Percentiles rank a stretch among this genome's conserved stretches.
These are phyloP conservation scores for Botryotinia calthae DNA, from an alignment of 2,329 filamentous ascomycete genomes.

Conservation along the genomic window DNA sequence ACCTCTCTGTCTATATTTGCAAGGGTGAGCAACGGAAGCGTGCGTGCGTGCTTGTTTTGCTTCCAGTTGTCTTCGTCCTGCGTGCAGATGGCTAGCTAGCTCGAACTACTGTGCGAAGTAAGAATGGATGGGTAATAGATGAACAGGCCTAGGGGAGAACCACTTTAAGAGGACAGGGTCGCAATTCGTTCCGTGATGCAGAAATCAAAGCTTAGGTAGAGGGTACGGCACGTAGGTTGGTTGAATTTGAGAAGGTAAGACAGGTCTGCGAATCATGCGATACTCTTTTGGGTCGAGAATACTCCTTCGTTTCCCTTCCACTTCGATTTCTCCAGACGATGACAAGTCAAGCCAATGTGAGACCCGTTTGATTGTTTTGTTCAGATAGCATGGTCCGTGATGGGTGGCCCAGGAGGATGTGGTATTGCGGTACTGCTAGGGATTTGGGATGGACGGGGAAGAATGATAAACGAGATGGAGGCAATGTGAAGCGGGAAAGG, in stretches of 20 bases:
- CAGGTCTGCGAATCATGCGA: neutral
- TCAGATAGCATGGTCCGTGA: slow-evolving; percentile 4
- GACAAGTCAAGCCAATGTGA: slow-evolving; percentile 7
- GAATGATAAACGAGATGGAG: neutral
- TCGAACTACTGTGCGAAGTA: neutral
- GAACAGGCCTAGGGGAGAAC: slow-evolving; percentile 5
- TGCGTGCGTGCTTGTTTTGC: neutral
- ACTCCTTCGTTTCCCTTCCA: neutral
- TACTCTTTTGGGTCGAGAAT: neutral
- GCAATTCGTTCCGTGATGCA: slow-evolving; percentile 20
- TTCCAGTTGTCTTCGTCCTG: neutral
- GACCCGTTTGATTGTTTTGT: slow-evolving; percentile 16
- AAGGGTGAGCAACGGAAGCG: neutral
- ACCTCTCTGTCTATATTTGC: neutral
- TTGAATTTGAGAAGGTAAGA: neutral
- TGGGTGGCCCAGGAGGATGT: neutral
- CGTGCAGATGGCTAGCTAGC: neutral
- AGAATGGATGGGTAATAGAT: neutral
- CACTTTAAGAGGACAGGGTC: slow-evolving; percentile 6
- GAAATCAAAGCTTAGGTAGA: slow-evolving; percentile 6
- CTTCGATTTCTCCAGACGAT: neutral
- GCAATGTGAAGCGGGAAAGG: neutral
- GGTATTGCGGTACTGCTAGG: neutral
- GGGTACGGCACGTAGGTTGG: neutral
- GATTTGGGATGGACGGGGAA: neutral